phyloP scores from a whole-genome alignment of 192 early-diverging fungal genomes.

The Linnemannia elongata region DNA sequence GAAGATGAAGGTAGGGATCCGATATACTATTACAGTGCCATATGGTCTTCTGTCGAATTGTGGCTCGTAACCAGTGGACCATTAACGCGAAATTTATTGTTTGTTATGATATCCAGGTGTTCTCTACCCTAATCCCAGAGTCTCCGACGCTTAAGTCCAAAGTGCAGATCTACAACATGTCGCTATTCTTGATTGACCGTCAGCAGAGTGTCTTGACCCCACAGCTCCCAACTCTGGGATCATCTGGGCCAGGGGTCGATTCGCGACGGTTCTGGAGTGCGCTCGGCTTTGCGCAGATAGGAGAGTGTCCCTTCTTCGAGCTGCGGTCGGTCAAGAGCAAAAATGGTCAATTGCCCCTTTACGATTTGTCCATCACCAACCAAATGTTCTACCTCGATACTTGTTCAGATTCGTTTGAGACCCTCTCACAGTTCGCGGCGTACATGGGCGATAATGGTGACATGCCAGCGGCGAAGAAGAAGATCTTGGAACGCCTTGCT shows the following conservation, averaged over 20 bases:
- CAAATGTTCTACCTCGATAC: slow-evolving; percentile 72
- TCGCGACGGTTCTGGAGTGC: slow-evolving; percentile 45
- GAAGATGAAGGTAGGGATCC: slow-evolving; percentile 67
- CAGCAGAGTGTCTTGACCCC: slow-evolving; percentile 47
- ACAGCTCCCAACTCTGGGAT: slow-evolving; percentile 23
- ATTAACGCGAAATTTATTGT: background rate
- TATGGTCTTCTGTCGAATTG: too few species aligned
- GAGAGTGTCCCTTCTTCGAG: slow-evolving; percentile 51
- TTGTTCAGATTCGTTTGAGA: slow-evolving; percentile 77
- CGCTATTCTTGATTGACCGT: slow-evolving; percentile 67
- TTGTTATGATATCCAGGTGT: slow-evolving; percentile 44
- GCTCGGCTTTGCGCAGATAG: slow-evolving; percentile 34
- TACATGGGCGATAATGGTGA: slow-evolving; percentile 60
- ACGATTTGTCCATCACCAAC: slow-evolving; percentile 69
- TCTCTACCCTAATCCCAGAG: slow-evolving; percentile 69
- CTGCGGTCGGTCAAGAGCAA: slow-evolving; percentile 48
- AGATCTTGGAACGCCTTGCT: slow-evolving; percentile 29
- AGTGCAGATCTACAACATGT: slow-evolving; percentile 64
- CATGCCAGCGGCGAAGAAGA: slow-evolving; percentile 47
- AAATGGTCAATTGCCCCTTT: slow-evolving; percentile 40
- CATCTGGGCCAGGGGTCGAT: slow-evolving; percentile 22
- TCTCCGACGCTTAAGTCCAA: slow-evolving; percentile 71
- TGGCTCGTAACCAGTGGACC: too few species aligned
- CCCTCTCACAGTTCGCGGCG: slow-evolving; percentile 64
- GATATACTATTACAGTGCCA: too few species aligned